A percentile compares a stretch with the other conserved stretches of the same genome.
phyloP scores from a whole-genome alignment of 2,329 filamentous ascomycete genomes.

The Microsporum ferrugineum region DNA sequence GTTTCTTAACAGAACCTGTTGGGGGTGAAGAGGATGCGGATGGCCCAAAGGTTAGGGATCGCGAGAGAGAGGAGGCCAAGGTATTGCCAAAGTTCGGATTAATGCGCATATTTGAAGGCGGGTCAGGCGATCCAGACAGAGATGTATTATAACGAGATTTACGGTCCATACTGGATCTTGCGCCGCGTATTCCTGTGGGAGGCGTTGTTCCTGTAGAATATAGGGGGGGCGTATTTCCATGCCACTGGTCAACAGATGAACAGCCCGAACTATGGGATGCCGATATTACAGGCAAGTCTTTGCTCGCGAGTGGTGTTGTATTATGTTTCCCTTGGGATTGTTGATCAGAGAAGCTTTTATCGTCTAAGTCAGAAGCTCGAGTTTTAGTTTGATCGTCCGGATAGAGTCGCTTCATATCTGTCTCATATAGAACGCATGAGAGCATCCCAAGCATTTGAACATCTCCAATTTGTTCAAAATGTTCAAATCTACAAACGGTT shows the following conservation, averaged over 20 bases:
- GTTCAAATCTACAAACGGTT: conserved; percentile 33
- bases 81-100: conserved; percentile 33
- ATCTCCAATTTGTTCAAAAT: conserved; percentile 51
- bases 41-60: conserved; percentile 34
- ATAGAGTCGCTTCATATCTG: conserved; percentile 18
- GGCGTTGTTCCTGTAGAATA: conserved; percentile 44
- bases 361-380: background rate
- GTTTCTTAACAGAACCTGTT: conserved; percentile 25
- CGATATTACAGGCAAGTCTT: conserved; percentile 22
- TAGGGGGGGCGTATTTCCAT: conserved; percentile 39
- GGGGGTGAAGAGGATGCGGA: conserved; percentile 35
- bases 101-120: conserved; percentile 28
- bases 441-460: conserved; percentile 56
- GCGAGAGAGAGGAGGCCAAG: conserved; percentile 35
- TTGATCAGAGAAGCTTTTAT: background rate
- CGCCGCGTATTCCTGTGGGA: conserved; percentile 34
- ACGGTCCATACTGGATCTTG: conserved; percentile 30
- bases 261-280: conserved; percentile 37
- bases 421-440: conserved; percentile 47
- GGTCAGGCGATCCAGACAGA: conserved; percentile 33
- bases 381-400: background rate
- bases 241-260: conserved; percentile 42
- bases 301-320: conserved; percentile 26
- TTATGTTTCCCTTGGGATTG: background rate
- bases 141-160: conserved; percentile 33